Evolutionary conservation across 352 stramenopile genomes (phyloP), one percentile per base, ranked within the genome.

Genomic region (Phytophthora ohioensis): DNA sequence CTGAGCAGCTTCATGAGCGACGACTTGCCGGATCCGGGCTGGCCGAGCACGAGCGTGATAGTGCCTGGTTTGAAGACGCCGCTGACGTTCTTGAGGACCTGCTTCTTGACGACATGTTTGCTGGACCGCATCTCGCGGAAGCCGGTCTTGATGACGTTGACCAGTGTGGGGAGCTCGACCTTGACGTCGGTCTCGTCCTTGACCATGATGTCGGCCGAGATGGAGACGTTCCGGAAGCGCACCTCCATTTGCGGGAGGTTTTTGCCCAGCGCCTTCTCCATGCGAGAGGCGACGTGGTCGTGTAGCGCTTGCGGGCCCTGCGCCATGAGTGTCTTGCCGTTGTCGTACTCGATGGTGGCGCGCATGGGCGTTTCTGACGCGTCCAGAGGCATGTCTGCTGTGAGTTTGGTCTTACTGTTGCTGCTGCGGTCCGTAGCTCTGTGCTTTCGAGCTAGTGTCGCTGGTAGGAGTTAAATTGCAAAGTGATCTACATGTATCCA

Each of bases 291-390:
- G 15, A 79, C 57, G 55, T 83, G 69, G 36, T 67, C 45, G 47
- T 83, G 72, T n/a, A 83, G 60, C 1, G 32, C 64, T 5, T 72
- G 67, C 3, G 73, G 64, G 3, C 76, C 72, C 36, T 74, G 57
- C 12, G 65, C 64, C 57, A 83, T 70, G 17, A 83, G 59, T 46
- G 64, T 61, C 45, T 78, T 69, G 42, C 55, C 67, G 38, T 75
- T 64, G 32, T 54, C 48, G 47, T 77, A 77, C 46, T 57, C 55
- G 59, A 74, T 77, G n/a, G 61, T 57, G 42, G 61, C 42, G 39
- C 39, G 39, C 39, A 45, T 45, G 39, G 39, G 39, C 12, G 39
- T 46, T 12, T 46, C 21, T 4, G 52, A 21, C 34, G 52, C 52
- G 17, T 47, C 30, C 21, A 9, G 35, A 36, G 35, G n/a, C 52